These are phyloP conservation scores for Lachnum nothofagi DNA, from an alignment of 2,329 filamentous ascomycete genomes.

Conservation along the genomic window DNA sequence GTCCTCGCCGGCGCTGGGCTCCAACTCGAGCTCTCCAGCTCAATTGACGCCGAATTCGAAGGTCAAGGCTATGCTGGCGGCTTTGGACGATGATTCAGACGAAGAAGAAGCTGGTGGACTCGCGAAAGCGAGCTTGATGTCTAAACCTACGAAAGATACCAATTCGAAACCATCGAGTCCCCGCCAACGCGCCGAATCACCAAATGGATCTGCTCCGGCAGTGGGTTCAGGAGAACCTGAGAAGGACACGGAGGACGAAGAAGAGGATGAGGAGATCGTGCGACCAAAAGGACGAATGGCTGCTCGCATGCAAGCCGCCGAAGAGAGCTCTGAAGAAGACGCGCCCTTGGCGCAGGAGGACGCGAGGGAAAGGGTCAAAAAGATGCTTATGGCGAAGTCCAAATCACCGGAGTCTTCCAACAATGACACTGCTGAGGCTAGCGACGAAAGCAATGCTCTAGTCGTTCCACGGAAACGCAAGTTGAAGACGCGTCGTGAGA, in stretches of 20 bases:
- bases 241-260: slow-evolving; percentile 15
- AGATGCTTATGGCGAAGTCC: slow-evolving; percentile 37
- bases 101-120: slow-evolving; percentile 24
- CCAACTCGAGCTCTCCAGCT: slow-evolving; percentile 38
- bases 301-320: slow-evolving; percentile 52
- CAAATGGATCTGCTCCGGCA: slow-evolving; percentile 2
- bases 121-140: slow-evolving; percentile 19
- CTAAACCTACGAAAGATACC: slow-evolving; percentile 10
- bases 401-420: slow-evolving; percentile 30
- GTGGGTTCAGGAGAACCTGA: background rate
- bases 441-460: slow-evolving; percentile 22
- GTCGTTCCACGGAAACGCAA: slow-evolving; percentile 28
- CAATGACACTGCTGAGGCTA: slow-evolving; percentile 33
- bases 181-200: background rate
- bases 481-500: slow-evolving; percentile 18
- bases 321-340: slow-evolving; percentile 17
- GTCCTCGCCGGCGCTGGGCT: slow-evolving; percentile 42
- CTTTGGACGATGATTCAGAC: slow-evolving; percentile 47
- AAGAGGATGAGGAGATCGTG: slow-evolving; percentile 45
- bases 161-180: slow-evolving; percentile 10
- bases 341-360: slow-evolving; percentile 11
- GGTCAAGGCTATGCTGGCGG: slow-evolving; percentile 48
- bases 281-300: slow-evolving; percentile 60
- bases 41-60: slow-evolving; percentile 50
- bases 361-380: slow-evolving; percentile 41